Evolutionary conservation across 306 rosid genomes (phyloP).

Genomic region (Ormosia semicastrata): DNA sequence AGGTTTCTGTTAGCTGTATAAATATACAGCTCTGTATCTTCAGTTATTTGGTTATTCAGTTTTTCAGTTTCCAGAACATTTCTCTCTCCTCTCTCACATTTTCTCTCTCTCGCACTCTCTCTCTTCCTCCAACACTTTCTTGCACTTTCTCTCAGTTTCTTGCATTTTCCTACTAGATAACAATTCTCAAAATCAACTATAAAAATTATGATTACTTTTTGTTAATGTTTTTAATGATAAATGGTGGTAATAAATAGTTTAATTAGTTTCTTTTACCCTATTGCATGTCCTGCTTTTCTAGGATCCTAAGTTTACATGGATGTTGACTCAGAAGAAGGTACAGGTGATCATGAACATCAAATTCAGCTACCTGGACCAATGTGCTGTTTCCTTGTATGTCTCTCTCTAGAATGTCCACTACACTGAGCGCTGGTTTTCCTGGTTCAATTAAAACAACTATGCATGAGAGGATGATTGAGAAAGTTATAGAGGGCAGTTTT

Average conservation of each 20-base stretch:
- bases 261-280: background rate
- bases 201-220: background rate
- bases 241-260: background rate
- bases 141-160: too few relatives aligned
- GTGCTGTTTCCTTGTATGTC: slow-evolving; percentile 59
- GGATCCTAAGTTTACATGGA: background rate
- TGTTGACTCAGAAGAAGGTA: background rate
- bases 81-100: too few relatives aligned
- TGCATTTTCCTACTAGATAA: too few relatives aligned
- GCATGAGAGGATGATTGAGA: slow-evolving; percentile 1
- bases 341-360: background rate
- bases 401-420: slow-evolving; percentile 68
- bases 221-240: background rate
- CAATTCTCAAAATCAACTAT: background rate
- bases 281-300: background rate
- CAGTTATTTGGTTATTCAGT: too few relatives aligned
- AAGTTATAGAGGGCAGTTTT: background rate
- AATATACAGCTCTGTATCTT: too few relatives aligned
- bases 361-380: slow-evolving; percentile 68
- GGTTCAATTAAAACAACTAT: slow-evolving; percentile 28
- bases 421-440: slow-evolving; percentile 90
- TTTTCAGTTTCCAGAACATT: too few relatives aligned
- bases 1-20: too few relatives aligned
- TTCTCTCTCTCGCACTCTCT: too few relatives aligned
- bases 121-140: too few relatives aligned